Percentiles rank a stretch among this genome's conserved stretches.
Evolutionary conservation across 1,284 basidiomycete genomes (phyloP).

Genomic region (Papiliotrema terrestris): DNA sequence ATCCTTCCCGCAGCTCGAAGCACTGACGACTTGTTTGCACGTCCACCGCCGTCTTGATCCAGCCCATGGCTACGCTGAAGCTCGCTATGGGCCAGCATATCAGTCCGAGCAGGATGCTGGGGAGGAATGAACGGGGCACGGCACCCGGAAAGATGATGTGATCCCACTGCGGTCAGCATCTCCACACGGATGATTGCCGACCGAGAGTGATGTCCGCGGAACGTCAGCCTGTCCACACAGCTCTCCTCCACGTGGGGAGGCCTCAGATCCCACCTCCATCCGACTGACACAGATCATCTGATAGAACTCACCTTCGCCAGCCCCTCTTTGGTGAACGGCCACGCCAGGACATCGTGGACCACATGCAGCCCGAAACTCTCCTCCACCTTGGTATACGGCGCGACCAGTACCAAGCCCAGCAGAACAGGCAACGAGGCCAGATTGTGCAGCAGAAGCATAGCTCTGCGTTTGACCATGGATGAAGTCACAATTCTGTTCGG

Average conservation of each 20-base stretch:
- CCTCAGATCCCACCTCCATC: too few relatives aligned
- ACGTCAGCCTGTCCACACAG: too few relatives aligned
- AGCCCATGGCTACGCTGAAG: not conserved
- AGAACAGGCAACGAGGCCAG: too few relatives aligned
- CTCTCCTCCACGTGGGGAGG: too few relatives aligned
- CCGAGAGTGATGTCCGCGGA: too few relatives aligned
- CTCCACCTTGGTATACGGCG: conserved; percentile 94
- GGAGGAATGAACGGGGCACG: conserved; percentile 35
- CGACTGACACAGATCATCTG: too few relatives aligned
- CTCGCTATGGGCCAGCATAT: not conserved
- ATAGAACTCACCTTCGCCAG: not conserved
- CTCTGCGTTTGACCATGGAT: too few relatives aligned
- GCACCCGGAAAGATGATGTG: conserved; percentile 4
- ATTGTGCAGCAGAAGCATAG: too few relatives aligned
- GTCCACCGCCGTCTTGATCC: not conserved
- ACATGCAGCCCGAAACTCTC: conserved; percentile 96
- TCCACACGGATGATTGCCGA: too few relatives aligned
- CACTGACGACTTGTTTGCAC: not conserved
- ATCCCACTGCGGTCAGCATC: conserved; percentile 2
- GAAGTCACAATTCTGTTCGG: too few relatives aligned
- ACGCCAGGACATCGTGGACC: conserved; percentile 1
- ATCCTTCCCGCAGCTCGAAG: not conserved
- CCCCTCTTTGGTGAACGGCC: not conserved
- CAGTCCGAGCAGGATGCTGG: conserved; percentile 22
- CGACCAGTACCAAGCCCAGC: conserved; percentile 55